Evolutionary conservation across 1,284 basidiomycete species (phyloP), one percentile per base, ranked within the genome.

Genomic region (Pholiota adiposa): DNA sequence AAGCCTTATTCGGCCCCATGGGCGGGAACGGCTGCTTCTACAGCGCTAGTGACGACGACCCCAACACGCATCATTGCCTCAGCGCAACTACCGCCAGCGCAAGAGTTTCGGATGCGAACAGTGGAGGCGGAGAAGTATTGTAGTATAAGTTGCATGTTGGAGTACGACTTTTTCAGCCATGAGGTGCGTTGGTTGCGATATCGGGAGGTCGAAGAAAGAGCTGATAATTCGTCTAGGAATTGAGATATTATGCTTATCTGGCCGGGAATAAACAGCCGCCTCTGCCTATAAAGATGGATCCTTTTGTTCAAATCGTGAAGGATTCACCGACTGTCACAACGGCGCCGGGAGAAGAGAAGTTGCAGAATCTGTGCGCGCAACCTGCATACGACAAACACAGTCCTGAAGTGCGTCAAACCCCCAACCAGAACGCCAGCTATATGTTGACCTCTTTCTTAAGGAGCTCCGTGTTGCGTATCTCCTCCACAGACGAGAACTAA

Each of bases 391-490:
- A 65, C 4, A 65, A 70, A 43, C 77, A 78, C 51, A 74, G 71
- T 50, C 70, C 73, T 46, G 77, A 78, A 71, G 77, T 77, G 58
- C 40, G 36, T 27, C 2, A n/a, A 36, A 46, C 40, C 58, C 29
- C 43, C 19, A 11, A 31, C 52, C 49, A 2, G 29, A 31, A n/a
- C 19, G 12, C 14, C 14, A 38, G 14, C 16, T 31, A 19, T 33
- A 9, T 16, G 4, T 29, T 54, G n/a, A n/a, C n/a, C n/a, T n/a
- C n/a, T n/a, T n/a, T n/a, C n/a, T n/a, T n/a, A n/a, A 77, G 76
- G 76, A 77, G 67, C 67, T 77, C 21, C 74, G 75, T 25, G 58
- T 76, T 12, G 72, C 73, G 0, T 76, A 63, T 56, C 43, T 77
- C 44, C 64, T 71, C 7, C 62, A 65, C 44, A 67, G 71, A 7